Base-by-base conservation (phyloP, 2,329 filamentous ascomycete species). In the Colletotrichum gigasporum region DNA sequence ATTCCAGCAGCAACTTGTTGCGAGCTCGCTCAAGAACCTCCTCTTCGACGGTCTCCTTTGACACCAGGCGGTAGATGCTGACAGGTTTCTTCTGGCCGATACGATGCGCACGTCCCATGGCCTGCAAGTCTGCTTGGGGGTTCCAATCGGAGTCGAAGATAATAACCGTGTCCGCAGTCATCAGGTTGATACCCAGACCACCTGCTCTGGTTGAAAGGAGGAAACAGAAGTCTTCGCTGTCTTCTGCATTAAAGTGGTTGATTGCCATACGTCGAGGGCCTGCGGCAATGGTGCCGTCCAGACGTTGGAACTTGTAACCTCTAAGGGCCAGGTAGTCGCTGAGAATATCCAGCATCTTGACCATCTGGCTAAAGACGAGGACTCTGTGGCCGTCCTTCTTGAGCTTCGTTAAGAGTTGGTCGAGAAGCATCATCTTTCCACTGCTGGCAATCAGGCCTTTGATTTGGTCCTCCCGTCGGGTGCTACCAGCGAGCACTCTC, bases 101-200 rank as follows among this genome's bases (percentile, higher is more conserved):
- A 76, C 96, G 92, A 79, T 99, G 96, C 63, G 96, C 96, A 78
- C 96, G 91, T 63, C 96, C 96, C 96, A 99, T 99, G 39, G 96
- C 96, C 76, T 99, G 96, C 69, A 99, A 82, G 82, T 99, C 96
- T 6, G 96, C 96, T 76, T 99, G 96, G 16, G 96, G 96, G 70
- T 99, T 99, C 96, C 96, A 99, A 73, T 97, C 94, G 0, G 96
- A 98, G 76, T 99, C 96, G 72, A 98, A 99, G 44, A 99, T 91
- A 71, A 99, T 90, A 69, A 99, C 96, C 1, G 96, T 99, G 73
- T 99, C 96, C 7, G 96, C 96, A 22, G 96, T 98, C 93, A 98
- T 99, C 56, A 99, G 80, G 72, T 99, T 99, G 82, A 99, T 99
- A 67, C 96, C 96, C n/a, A 99, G 85, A 76, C 96, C 96, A 82